These are phyloP conservation scores for Lichtheimia hyalospora DNA, from an alignment of 371 early-diverging fungal species.

Conservation along the genomic window DNA sequence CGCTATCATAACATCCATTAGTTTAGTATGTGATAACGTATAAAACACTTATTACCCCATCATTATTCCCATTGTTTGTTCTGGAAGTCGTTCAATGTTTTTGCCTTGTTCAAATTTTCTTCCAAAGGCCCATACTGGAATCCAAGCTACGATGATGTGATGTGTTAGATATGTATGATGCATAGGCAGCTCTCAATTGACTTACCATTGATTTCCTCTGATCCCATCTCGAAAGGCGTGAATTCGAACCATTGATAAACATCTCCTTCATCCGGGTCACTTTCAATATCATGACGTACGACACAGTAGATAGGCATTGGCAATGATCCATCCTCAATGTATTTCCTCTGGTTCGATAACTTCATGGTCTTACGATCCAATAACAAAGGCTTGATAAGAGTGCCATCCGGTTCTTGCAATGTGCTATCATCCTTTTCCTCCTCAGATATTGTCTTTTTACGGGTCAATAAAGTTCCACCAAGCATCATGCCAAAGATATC, in stretches of 20 bases:
- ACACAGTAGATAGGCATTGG: constrained; percentile 81
- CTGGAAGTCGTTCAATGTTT: constrained; percentile 56
- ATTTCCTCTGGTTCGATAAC: constrained; percentile 37
- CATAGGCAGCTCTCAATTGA: background rate
- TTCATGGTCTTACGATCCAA: constrained; percentile 28
- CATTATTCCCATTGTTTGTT: constrained; percentile 60
- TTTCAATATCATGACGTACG: constrained; percentile 52
- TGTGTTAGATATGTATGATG: background rate
- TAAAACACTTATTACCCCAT: constrained; percentile 40
- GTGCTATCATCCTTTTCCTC: background rate
- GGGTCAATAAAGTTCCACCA: constrained; percentile 55
- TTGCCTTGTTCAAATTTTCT: constrained; percentile 63
- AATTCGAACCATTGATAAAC: constrained; percentile 82
- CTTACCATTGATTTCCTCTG: constrained; percentile 70
- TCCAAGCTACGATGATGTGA: constrained; percentile 47
- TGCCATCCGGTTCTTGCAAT: background rate
- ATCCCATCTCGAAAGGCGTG: constrained; percentile 77
- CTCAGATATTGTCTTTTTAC: constrained; percentile 5
- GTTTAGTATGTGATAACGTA: no score
- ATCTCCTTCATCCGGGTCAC: constrained; percentile 11
- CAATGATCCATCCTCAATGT: constrained; percentile 60
- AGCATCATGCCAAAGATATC: constrained; percentile 71
- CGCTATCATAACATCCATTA: background rate
- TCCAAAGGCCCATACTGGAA: constrained; percentile 78
- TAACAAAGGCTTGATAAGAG: constrained; percentile 11